These are phyloP conservation scores for Tuber microsphaerosporum DNA, from an alignment of 495 filamentous ascomycete genomes.

Conservation along the genomic window DNA sequence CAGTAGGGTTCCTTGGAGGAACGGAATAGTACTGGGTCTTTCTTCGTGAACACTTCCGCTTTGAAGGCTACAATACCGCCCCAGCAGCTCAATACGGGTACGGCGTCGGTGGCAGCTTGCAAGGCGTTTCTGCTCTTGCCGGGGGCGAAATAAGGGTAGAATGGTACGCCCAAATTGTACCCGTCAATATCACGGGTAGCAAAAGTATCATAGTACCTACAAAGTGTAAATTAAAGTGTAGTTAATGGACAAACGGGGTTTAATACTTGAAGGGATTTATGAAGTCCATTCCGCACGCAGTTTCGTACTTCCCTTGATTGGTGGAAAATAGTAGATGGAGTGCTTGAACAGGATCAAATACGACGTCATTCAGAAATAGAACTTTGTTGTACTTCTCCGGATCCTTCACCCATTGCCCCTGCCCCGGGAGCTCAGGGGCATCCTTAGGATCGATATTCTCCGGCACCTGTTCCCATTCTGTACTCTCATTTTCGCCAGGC, in stretches of 20 bases:
- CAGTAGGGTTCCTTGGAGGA: conserved; percentile 59
- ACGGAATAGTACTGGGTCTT: conserved; percentile 55
- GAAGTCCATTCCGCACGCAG: conserved; percentile 75
- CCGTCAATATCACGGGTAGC: conserved; percentile 69
- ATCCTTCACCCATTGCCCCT: conserved; percentile 35
- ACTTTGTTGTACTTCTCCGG: conserved; percentile 57
- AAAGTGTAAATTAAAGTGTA: not conserved
- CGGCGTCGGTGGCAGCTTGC: conserved; percentile 56
- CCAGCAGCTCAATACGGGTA: conserved; percentile 72
- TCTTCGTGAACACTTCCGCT: conserved; percentile 52
- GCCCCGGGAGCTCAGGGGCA: conserved; percentile 23
- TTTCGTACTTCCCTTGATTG: conserved; percentile 59
- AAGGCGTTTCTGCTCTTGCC: conserved; percentile 59
- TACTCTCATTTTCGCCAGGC: not conserved
- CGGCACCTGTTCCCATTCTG: conserved; percentile 16
- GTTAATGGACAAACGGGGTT: not conserved
- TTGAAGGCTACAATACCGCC: conserved; percentile 76
- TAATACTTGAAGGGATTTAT: conserved; percentile 63
- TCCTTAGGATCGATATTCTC: conserved; percentile 5
- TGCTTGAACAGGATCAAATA: conserved; percentile 64
- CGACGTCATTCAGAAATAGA: conserved; percentile 69
- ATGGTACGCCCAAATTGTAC: conserved; percentile 60
- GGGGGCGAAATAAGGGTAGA: conserved; percentile 67
- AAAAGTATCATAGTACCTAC: conserved; percentile 63
- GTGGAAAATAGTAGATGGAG: conserved; percentile 70